Percentiles rank a stretch among this genome's conserved stretches.
Conservation (phyloP, 1,284 basidiomycete genomes). For the Tylopilus orsonianus region DNA sequence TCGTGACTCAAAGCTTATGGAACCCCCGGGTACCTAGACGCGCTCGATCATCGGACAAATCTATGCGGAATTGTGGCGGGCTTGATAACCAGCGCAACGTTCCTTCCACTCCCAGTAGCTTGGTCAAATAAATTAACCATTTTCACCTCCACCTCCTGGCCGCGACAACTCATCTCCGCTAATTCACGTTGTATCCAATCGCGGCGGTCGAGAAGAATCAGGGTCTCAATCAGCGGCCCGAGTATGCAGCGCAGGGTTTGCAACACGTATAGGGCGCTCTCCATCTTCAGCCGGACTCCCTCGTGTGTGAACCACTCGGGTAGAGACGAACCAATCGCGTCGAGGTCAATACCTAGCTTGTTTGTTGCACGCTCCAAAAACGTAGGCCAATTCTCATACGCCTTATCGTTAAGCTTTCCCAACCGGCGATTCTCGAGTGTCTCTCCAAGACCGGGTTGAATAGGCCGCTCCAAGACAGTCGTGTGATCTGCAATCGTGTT, state of each 20-base stretch:
- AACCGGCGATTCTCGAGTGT: conserved; percentile 43
- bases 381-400: conserved; percentile 46
- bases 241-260: conserved; percentile 52
- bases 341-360: conserved; percentile 37
- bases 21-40: conserved; percentile 5
- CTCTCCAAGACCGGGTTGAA: conserved; percentile 33
- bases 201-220: conserved; percentile 49
- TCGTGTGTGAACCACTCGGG: conserved; percentile 30
- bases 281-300: conserved; percentile 27
- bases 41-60: conserved; percentile 6
- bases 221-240: conserved; percentile 50
- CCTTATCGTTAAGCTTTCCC: conserved; percentile 45
- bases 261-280: conserved; percentile 41
- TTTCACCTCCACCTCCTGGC: conserved; percentile 38
- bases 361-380: conserved; percentile 41
- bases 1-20: conserved; percentile 1
- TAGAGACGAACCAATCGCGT: conserved; percentile 26
- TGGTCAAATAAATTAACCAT: conserved; percentile 69
- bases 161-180: conserved; percentile 25
- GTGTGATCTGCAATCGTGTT: conserved; percentile 2
- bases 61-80: conserved; percentile 19
- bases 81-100: conserved; percentile 55
- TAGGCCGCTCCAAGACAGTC: conserved; percentile 4
- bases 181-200: conserved; percentile 45
- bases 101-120: conserved; percentile 60